Base-by-base conservation (phyloP, 1,284 basidiomycete genomes). In the Laetiporus sulphureus region DNA sequence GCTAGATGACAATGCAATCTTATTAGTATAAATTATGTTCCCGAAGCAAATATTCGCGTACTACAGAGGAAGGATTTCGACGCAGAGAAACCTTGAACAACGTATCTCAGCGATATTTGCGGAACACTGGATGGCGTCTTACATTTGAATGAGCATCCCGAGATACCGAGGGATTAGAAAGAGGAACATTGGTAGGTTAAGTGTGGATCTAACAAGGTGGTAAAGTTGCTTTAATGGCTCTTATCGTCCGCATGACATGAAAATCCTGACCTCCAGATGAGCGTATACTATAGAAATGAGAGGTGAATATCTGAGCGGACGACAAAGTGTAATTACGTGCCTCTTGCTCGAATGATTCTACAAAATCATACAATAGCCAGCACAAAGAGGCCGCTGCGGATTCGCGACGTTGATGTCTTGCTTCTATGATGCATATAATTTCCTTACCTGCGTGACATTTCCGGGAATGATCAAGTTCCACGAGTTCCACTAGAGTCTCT, bases 91-190 rank as follows among this genome's bases (percentile, higher is more conserved):
- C 30, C 34, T n/a, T 8, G 27, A 15, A 33, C 13, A 33, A 12
- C 11, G 33, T 8, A 15, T 35, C 11, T 21, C 8, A 35, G 34
- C 34, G 6, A 15, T 36, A 36, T 23, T 20, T 20, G 22, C 34
- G 20, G 18, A 5, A 33, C 24, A 15, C 4, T 4, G 25, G 6
- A 20, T 33, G 23, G 8, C 10, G 7, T 32, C 45, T 27, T 32
- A 42, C 45, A 35, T 16, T 31, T 38, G 36, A 16, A 39, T 22
- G 13, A 42, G 2, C 11, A 46, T 25, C 12, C 45, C 45, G 36
- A 46, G 22, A 30, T 46, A 46, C 16, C 45, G 25, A 3, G 41
- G 42, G n/a, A 41, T 22, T 36, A 46, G 31, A 25, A 42, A 46
- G 5, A 46, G 36, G 33, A 33, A 43, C 21, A 42, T 46, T 3